phyloP scores from a whole-genome alignment of 208 protist species.

The Wallacemonas rigidus region DNA sequence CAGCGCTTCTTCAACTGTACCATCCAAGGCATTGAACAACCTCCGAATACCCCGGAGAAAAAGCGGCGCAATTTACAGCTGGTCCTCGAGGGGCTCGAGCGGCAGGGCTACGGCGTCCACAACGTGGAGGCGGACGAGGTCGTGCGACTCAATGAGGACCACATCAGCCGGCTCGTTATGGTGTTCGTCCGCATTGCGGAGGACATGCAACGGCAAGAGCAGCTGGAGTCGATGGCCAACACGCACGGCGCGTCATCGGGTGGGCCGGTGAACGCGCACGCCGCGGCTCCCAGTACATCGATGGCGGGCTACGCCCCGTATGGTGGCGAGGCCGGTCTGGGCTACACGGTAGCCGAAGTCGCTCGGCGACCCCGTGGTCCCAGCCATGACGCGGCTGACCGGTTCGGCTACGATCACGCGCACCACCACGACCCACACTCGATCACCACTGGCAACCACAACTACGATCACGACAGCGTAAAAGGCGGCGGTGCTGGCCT shows the following conservation, averaged over 20 bases:
- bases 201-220: conserved; percentile 28
- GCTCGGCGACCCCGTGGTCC: conserved; percentile 8
- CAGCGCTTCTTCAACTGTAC: conserved; percentile 79
- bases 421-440: conserved; percentile 7
- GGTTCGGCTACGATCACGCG: neutral
- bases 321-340: conserved; percentile 25
- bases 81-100: conserved; percentile 73
- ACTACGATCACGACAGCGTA: conserved; percentile 11
- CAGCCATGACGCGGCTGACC: neutral
- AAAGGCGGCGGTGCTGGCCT: conserved; percentile 15
- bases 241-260: neutral
- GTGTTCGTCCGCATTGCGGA: conserved; percentile 76
- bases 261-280: neutral
- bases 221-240: conserved; percentile 10
- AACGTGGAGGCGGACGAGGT: conserved; percentile 76
- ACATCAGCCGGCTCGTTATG: conserved; percentile 82
- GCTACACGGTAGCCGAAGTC: conserved; percentile 55
- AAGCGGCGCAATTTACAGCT: conserved; percentile 72
- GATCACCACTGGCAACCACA: neutral
- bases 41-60: conserved; percentile 76
- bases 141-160: conserved; percentile 74
- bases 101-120: conserved; percentile 51
- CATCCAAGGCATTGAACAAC: conserved; percentile 67
- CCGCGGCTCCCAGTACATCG: neutral
- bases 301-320: conserved; percentile 5